Conservation (phyloP, 257 asterid genomes). For the Euphrasia confusa region DNA sequence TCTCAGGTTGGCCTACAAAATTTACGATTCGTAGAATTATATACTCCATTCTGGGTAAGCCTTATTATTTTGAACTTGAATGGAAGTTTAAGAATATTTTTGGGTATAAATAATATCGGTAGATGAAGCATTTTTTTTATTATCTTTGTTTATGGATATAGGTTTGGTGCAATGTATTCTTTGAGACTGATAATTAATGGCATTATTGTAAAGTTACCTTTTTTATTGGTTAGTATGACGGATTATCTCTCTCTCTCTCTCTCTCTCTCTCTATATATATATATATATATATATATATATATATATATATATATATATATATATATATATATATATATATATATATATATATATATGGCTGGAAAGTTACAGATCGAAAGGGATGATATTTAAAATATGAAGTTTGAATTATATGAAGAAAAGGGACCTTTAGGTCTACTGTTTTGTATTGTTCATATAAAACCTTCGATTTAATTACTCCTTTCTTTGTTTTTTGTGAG, state of each 20-base stretch:
- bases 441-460: conserved; percentile 3
- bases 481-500: too few relatives aligned
- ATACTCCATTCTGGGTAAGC: conserved; percentile 15
- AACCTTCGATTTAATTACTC: too few relatives aligned
- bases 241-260: too few relatives aligned
- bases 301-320: too few relatives aligned
- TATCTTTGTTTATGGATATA: neutral
- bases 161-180: conserved; percentile 2
- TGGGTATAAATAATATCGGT: neutral
- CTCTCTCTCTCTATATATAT: too few relatives aligned
- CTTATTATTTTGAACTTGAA: conserved; percentile 7
- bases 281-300: too few relatives aligned
- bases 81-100: neutral
- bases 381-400: neutral
- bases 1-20: conserved; percentile 12
- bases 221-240: neutral
- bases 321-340: too few relatives aligned
- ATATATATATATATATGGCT: neutral
- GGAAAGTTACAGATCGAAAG: neutral
- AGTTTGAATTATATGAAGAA: neutral
- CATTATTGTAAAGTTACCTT: neutral
- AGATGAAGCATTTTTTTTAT: neutral
- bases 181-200: neutral
- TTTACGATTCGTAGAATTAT: conserved; percentile 4
- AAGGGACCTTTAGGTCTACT: neutral